Conservation (phyloP, 768 basidiomycete genomes). For the Tylopilus intermedius region DNA sequence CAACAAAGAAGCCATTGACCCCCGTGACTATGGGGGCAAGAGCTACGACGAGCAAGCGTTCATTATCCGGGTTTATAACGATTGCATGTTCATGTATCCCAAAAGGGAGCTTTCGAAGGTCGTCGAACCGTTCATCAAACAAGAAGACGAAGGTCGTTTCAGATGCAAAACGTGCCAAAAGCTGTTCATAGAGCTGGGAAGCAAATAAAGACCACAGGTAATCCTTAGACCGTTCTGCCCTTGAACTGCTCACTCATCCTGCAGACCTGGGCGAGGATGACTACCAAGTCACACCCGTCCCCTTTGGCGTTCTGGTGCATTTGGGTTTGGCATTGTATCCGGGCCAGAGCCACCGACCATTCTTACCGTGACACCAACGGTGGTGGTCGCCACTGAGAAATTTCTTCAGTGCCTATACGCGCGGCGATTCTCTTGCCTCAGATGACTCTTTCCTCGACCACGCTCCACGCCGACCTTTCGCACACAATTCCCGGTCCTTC, state of each 20-base stretch:
- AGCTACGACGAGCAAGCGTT: conserved; percentile 77
- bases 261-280: conserved; percentile 80
- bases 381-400: conserved; percentile 41
- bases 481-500: conserved; percentile 61
- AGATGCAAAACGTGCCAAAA: conserved; percentile 96
- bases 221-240: not conserved
- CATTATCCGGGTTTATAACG: conserved; percentile 7
- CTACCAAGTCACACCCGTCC: conserved; percentile 54
- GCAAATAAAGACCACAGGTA: conserved; percentile 48
- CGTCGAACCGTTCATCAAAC: conserved; percentile 78
- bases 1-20: conserved; percentile 74
- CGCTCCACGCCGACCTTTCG: conserved; percentile 55
- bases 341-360: conserved; percentile 66
- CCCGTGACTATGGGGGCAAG: conserved; percentile 85
- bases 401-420: conserved; percentile 57
- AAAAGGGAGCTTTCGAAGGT: conserved; percentile 75
- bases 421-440: conserved; percentile 76
- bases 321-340: conserved; percentile 44
- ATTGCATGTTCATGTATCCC: conserved; percentile 12
- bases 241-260: conserved; percentile 3
- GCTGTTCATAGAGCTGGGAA: no score
- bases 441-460: conserved; percentile 70
- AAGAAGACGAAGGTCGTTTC: conserved; percentile 96
- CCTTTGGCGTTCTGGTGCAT: conserved; percentile 62
- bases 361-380: conserved; percentile 46